A percentile compares a stretch with the other conserved stretches of the same genome.
phyloP scores from a whole-genome alignment of 2,329 filamentous ascomycete species.

The Diplodia seriata region DNA sequence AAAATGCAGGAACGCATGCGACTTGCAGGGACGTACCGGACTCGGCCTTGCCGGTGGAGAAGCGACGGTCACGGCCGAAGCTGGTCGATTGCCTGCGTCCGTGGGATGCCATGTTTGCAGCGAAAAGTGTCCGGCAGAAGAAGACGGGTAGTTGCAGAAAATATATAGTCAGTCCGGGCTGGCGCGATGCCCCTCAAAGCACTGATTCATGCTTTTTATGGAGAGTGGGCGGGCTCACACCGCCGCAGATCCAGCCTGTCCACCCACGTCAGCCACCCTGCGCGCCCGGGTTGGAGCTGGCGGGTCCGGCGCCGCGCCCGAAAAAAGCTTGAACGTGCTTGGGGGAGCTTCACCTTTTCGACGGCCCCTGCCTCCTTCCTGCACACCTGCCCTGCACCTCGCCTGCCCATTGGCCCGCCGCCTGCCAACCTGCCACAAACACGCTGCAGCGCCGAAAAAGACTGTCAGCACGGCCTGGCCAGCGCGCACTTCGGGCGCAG shows the following conservation, averaged over 20 bases:
- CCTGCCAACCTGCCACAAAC: too few species aligned
- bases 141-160: conserved; percentile 3
- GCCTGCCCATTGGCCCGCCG: too few species aligned
- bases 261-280: conserved; percentile 27
- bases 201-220: conserved; percentile 30
- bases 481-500: background rate
- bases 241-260: conserved; percentile 25
- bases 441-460: too few species aligned
- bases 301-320: conserved; percentile 21
- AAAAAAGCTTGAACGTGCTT: conserved; percentile 28
- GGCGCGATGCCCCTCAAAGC: conserved; percentile 11
- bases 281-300: conserved; percentile 17
- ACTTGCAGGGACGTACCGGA: conserved; percentile 4
- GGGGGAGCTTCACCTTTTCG: conserved; percentile 6
- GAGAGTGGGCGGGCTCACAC: conserved; percentile 11
- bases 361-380: conserved; percentile 8
- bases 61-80: conserved; percentile 32
- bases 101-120: conserved; percentile 25
- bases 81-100: conserved; percentile 27
- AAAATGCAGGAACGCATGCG: conserved; percentile 17
- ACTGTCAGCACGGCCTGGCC: conserved; percentile 9
- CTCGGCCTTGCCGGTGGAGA: conserved; percentile 30
- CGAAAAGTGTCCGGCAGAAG: conserved; percentile 4
- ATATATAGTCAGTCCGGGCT: conserved; percentile 14
- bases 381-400: background rate